Conservation (phyloP, 78 protist genomes). For the Dictyostelium firmibasis region DNA sequence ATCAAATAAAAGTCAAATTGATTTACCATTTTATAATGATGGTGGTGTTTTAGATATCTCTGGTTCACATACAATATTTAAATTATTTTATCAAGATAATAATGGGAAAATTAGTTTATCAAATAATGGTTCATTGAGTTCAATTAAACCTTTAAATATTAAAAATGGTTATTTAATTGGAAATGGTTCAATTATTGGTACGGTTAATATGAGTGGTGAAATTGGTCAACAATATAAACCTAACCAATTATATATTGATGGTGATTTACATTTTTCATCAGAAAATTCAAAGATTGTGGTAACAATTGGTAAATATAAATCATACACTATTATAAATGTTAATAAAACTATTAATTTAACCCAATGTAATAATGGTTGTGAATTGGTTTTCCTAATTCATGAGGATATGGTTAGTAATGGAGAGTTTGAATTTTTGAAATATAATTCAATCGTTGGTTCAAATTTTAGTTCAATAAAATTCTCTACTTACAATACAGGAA, state of each 20-base stretch:
- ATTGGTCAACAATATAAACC: neutral
- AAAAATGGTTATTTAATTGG: neutral
- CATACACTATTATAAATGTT: neutral
- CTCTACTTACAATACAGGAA: neutral
- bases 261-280: neutral
- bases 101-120: neutral
- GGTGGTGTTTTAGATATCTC: neutral
- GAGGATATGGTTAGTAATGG: neutral
- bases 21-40: neutral
- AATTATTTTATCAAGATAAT: neutral
- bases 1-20: neutral
- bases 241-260: neutral
- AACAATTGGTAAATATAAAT: neutral
- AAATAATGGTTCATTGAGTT: neutral
- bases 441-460: neutral
- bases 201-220: neutral
- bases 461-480: neutral
- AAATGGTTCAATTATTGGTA: neutral
- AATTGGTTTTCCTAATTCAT: neutral
- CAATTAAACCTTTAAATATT: neutral
- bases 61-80: neutral
- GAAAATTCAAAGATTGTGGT: neutral
- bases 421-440: neutral
- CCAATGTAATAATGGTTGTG: neutral
- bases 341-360: neutral